phyloP scores from a whole-genome alignment of 2,329 filamentous ascomycete species.

The Penicillium sp. region DNA sequence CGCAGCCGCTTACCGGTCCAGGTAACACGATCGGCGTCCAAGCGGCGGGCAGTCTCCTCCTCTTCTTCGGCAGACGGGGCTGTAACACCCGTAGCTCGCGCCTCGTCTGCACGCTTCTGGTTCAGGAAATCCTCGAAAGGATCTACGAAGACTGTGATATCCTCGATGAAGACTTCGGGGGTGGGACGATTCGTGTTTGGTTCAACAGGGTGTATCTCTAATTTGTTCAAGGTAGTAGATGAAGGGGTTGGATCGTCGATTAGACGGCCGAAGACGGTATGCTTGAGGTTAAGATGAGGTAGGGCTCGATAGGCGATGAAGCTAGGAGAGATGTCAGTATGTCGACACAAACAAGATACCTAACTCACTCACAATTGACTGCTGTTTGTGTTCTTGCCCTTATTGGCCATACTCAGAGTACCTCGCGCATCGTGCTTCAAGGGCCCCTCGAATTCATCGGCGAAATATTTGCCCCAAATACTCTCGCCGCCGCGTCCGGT shows the following conservation, averaged over 20 bases:
- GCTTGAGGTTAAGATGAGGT: slow-evolving; percentile 86
- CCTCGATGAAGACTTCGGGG: slow-evolving; percentile 73
- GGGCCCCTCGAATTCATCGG: slow-evolving; percentile 88
- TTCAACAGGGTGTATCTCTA: slow-evolving; percentile 75
- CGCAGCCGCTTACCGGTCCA: slow-evolving; percentile 94
- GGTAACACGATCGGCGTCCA: slow-evolving; percentile 82
- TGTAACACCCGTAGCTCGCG: slow-evolving; percentile 42
- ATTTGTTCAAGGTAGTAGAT: slow-evolving; percentile 56
- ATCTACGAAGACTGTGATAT: slow-evolving; percentile 83
- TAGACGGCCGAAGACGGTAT: slow-evolving; percentile 91
- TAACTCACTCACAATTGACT: slow-evolving; percentile 64
- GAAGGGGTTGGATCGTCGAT: slow-evolving; percentile 60
- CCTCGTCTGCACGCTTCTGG: slow-evolving; percentile 64
- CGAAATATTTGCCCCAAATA: slow-evolving; percentile 91
- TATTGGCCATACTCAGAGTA: slow-evolving; percentile 92
- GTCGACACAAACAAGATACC: background rate
- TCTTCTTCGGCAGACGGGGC: slow-evolving; percentile 20
- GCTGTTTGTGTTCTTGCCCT: slow-evolving; percentile 96
- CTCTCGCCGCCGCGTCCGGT: slow-evolving; percentile 86
- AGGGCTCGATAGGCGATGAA: slow-evolving; percentile 87
- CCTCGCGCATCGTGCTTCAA: slow-evolving; percentile 78
- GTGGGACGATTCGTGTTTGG: slow-evolving; percentile 68
- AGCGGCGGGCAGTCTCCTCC: slow-evolving; percentile 33
- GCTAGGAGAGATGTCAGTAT: slow-evolving; percentile 27
- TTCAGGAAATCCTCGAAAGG: slow-evolving; percentile 92